phyloP scores from a whole-genome alignment of 345 rosid genomes.

The Microcos paniculata region DNA sequence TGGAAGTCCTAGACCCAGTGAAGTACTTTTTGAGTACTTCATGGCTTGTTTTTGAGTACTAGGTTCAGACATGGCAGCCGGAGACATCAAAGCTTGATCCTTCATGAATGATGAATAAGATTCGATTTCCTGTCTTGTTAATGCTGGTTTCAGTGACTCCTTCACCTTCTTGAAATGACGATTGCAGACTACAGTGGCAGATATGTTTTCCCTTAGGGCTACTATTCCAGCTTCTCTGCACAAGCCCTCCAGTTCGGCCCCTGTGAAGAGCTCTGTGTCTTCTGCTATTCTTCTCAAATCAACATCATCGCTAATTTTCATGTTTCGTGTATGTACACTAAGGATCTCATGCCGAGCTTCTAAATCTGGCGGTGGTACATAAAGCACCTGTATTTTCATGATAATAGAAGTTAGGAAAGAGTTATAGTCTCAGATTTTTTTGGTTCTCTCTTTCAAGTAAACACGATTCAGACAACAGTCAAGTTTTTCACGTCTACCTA shows the following conservation, averaged over 20 bases:
- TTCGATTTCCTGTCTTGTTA: conserved; percentile 59
- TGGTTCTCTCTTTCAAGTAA: no score
- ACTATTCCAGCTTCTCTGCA: conserved; percentile 87
- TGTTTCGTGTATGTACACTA: conserved; percentile 69
- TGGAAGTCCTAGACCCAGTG: conserved; percentile 20
- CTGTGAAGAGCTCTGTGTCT: conserved; percentile 79
- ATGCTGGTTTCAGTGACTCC: conserved; percentile 70
- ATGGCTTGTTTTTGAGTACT: background rate
- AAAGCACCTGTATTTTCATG: conserved; percentile 51
- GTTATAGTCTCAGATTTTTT: no score
- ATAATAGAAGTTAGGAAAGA: background rate
- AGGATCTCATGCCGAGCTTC: conserved; percentile 80
- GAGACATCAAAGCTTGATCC: background rate
- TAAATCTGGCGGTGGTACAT: conserved; percentile 80
- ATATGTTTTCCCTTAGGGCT: conserved; percentile 79
- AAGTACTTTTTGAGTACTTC: conserved; percentile 19
- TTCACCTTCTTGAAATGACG: conserved; percentile 67
- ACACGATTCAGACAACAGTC: background rate
- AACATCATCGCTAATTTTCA: conserved; percentile 67
- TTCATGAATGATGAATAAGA: conserved; percentile 62
- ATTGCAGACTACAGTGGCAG: conserved; percentile 52
- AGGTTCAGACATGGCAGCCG: conserved; percentile 7
- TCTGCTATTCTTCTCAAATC: conserved; percentile 69
- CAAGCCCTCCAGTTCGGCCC: conserved; percentile 83
- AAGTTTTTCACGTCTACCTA: background rate